Conservation (phyloP, 768 basidiomycete genomes). For the Candolleomyces eurysporus region DNA sequence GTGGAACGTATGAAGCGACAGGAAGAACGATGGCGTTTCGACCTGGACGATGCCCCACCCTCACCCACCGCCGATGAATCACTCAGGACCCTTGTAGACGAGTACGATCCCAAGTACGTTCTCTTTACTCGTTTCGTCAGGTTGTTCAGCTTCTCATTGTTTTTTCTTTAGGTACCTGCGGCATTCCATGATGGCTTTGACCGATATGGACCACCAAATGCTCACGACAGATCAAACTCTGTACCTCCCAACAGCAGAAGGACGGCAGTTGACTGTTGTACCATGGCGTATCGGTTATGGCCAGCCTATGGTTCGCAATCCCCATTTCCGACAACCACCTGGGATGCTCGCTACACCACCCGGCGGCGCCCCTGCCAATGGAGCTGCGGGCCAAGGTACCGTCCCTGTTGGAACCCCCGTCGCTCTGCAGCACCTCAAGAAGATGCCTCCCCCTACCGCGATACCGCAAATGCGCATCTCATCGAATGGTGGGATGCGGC, state of each 20-base stretch:
- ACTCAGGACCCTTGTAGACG: constrained; percentile 68
- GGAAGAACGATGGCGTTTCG: constrained; percentile 66
- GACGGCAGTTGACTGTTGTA: constrained; percentile 46
- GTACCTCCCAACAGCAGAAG: constrained; percentile 41
- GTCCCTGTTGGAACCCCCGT: constrained; percentile 48
- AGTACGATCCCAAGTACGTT: constrained; percentile 55
- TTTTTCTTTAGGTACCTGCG: constrained; percentile 44
- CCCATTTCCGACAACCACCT: constrained; percentile 25
- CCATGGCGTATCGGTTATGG: constrained; percentile 49
- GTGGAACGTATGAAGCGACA: constrained; percentile 32
- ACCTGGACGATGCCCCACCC: constrained; percentile 58
- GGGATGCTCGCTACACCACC: constrained; percentile 8
- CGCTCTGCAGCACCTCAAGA: constrained; percentile 61
- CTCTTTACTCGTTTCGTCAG: constrained; percentile 4
- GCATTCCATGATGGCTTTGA: constrained; percentile 54
- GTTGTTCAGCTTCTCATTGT: constrained; percentile 5
- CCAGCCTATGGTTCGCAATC: constrained; percentile 30
- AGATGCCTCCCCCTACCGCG: constrained; percentile 54
- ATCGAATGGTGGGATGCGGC: constrained; percentile 55
- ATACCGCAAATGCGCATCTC: constrained; percentile 63
- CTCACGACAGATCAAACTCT: constrained; percentile 53
- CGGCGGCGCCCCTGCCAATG: constrained; percentile 9
- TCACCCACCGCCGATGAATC: constrained; percentile 66
- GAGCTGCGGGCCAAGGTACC: constrained; percentile 11
- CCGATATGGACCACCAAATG: constrained; percentile 51